Evolutionary conservation across 1,284 basidiomycete species (phyloP), one percentile per base, ranked within the genome.

Genomic region (Fomitopsis palustris): DNA sequence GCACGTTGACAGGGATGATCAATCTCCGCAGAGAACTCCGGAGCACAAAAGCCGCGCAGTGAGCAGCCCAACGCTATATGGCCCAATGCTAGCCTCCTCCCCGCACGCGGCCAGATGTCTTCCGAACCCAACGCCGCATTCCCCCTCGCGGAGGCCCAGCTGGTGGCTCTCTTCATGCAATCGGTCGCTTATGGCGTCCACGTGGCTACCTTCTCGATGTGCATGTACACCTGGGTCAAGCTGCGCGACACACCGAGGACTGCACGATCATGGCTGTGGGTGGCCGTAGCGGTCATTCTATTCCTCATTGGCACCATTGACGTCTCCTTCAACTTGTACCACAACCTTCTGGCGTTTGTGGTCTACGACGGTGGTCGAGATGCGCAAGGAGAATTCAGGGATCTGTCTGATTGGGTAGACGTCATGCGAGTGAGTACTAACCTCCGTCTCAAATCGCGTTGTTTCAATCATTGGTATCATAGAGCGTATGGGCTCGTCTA

Each of bases 371-470:
- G 65, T 3, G 29, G 55, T 19, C 62, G 64, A 12, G 69, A 65
- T 16, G 64, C 70, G 4, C 52, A 53, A 9, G 54, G 37, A 25
- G 64, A 60, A 51, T 65, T 69, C 37, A 10, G 60, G 3, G 56
- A 66, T 52, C 67, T 69, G 29, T 63, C 62, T 4, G 54, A 62
- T 14, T 70, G 67, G 69, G 58, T 67, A 27, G 68, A 68, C 56
- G 58, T 71, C 35, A 56, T 61, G 54, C 64, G 47, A 31, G 54
- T 55, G n/a, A 31, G 54, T 54, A 38, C n/a, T 38, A 8, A n/a
- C 16, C 7, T 37, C 23, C 1, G 23, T 4, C 10, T 21, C 17
- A 8, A 17, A 14, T 29, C 49, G 21, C 17, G 10, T 31, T 33
- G 7, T n/a, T 4, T 6, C 16, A 5, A 14, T 19, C 5, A 38